A percentile compares a stretch with the other conserved stretches of the same genome.
Evolutionary conservation across 495 filamentous ascomycete genomes (phyloP).

Genomic region (Articulospora tetracladia): DNA sequence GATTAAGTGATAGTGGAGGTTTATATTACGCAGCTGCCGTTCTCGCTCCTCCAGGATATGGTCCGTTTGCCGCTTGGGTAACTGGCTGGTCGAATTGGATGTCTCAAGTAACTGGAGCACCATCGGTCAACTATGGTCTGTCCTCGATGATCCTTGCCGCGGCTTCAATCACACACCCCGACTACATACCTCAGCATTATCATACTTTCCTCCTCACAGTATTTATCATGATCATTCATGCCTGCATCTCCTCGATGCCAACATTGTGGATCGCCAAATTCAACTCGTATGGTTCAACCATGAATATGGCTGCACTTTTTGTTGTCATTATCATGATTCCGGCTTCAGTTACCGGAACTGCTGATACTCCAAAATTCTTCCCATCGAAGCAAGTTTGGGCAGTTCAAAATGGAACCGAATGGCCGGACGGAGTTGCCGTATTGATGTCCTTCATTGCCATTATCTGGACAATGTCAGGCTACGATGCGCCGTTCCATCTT

Average conservation of each 20-base stretch:
- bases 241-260: conserved; percentile 68
- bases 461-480: conserved; percentile 48
- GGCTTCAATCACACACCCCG: conserved; percentile 62
- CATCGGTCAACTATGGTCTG: conserved; percentile 48
- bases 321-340: conserved; percentile 70
- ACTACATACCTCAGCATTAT: conserved; percentile 60
- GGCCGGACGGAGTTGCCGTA: conserved; percentile 65
- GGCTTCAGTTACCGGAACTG: conserved; percentile 40
- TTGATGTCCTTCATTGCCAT: conserved; percentile 74
- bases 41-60: conserved; percentile 71
- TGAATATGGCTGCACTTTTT: conserved; percentile 69
- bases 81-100: conserved; percentile 78
- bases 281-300: conserved; percentile 70
- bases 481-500: conserved; percentile 67
- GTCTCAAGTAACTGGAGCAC: conserved; percentile 66
- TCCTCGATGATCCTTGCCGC: conserved; percentile 73
- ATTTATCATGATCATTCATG: conserved; percentile 68
- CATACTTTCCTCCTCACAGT: conserved; percentile 69
- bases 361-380: conserved; percentile 56
- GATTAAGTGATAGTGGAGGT: conserved; percentile 51
- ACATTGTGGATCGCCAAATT: conserved; percentile 72
- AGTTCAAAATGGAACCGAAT: conserved; percentile 67
- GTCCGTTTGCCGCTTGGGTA: conserved; percentile 71
- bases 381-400: conserved; percentile 62
- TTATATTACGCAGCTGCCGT: conserved; percentile 78